These are phyloP conservation scores for Ustilago bromivora DNA, from an alignment of 1,284 basidiomycete genomes.

Conservation along the genomic window DNA sequence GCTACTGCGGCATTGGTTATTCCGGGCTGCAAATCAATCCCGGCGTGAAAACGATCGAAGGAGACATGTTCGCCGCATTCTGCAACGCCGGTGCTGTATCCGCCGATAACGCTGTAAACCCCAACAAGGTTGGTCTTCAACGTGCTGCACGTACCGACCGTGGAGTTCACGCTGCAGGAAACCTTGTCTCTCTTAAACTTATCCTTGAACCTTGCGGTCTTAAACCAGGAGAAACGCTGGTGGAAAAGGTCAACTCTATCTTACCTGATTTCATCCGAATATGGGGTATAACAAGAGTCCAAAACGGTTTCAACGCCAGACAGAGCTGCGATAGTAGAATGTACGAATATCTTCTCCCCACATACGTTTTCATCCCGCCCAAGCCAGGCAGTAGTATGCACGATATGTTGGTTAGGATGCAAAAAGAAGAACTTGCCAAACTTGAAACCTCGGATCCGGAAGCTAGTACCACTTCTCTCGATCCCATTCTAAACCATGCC, in stretches of 20 bases:
- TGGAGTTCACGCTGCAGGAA: slow-evolving; percentile 96
- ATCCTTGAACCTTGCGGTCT: slow-evolving; percentile 71
- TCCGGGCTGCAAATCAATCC: slow-evolving; percentile 89
- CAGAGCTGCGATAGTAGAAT: slow-evolving; percentile 82
- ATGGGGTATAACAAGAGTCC: slow-evolving; percentile 88
- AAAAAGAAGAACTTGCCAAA: slow-evolving; percentile 19
- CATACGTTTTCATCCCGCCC: slow-evolving; percentile 92
- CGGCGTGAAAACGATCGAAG: slow-evolving; percentile 86
- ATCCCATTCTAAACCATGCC: slow-evolving; percentile 56
- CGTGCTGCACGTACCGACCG: slow-evolving; percentile 95
- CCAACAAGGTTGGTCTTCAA: slow-evolving; percentile 86
- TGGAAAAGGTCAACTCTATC: slow-evolving; percentile 84
- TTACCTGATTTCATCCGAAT: slow-evolving; percentile 91
- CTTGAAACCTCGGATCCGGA: slow-evolving; percentile 4
- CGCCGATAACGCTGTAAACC: slow-evolving; percentile 90
- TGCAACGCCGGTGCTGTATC: slow-evolving; percentile 91
- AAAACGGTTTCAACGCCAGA: slow-evolving; percentile 92
- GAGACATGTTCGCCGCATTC: slow-evolving; percentile 86
- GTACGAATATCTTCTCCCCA: slow-evolving; percentile 97
- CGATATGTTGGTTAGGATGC: slow-evolving; percentile 55
- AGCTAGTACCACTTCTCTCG: slow-evolving; percentile 24
- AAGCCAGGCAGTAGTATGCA: slow-evolving; percentile 74
- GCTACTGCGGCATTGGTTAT: slow-evolving; percentile 77
- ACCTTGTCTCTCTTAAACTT: slow-evolving; percentile 74
- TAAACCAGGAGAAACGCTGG: slow-evolving; percentile 71